A percentile compares a stretch with the other conserved stretches of the same genome.
phyloP scores from a whole-genome alignment of 169 alveolate species.

The Nephromyces sp. region DNA sequence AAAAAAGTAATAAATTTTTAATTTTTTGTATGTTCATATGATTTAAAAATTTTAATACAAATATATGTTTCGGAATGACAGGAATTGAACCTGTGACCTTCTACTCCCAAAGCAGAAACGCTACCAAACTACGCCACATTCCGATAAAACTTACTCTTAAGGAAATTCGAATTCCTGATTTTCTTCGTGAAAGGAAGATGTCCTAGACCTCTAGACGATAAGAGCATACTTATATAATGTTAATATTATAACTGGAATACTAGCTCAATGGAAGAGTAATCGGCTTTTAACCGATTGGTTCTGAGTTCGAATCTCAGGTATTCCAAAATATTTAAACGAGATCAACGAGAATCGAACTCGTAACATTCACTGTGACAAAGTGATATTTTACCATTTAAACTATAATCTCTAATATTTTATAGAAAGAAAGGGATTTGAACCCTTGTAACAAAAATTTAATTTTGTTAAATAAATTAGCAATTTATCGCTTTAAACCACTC shows the following conservation, averaged over 20 bases:
- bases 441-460: background rate
- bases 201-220: constrained; percentile 5
- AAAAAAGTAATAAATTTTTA: constrained; percentile 3
- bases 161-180: constrained; percentile 4
- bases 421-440: background rate
- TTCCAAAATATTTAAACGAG: constrained; percentile 1
- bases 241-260: background rate
- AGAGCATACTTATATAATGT: background rate
- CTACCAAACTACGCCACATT: constrained; percentile 40
- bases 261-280: background rate
- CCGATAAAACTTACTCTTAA: constrained; percentile 8
- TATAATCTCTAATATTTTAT: background rate
- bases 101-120: constrained; percentile 40
- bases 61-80: constrained; percentile 26
- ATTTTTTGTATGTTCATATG: constrained; percentile 3
- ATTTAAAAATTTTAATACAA: background rate
- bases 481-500: constrained; percentile 37
- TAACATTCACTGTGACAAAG: constrained; percentile 37
- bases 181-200: background rate
- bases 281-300: constrained; percentile 12
- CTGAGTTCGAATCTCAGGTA: background rate
- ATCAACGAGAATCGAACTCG: constrained; percentile 38
- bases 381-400: constrained; percentile 22
- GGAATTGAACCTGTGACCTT: constrained; percentile 37
- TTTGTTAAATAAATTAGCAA: constrained; percentile 25